phyloP scores from a whole-genome alignment of 2,329 filamentous ascomycete genomes.

The Diaporthe humulicola region DNA sequence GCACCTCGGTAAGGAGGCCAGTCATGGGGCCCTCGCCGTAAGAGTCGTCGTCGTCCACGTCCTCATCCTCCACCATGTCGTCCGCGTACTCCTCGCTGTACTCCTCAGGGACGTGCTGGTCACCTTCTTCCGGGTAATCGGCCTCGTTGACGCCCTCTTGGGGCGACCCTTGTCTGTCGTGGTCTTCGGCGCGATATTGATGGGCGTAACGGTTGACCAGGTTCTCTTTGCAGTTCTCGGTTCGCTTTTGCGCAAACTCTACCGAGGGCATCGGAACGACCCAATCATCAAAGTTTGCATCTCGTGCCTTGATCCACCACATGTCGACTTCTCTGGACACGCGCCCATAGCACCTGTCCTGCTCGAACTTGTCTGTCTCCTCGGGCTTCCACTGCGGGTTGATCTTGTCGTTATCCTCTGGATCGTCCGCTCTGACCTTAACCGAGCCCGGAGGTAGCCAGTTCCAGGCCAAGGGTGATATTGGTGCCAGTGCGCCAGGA shows the following conservation, averaged over 20 bases:
- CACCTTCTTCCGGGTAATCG: conserved; percentile 49
- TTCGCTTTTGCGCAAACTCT: conserved; percentile 69
- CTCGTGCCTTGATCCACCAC: conserved; percentile 73
- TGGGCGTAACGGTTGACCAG: conserved; percentile 68
- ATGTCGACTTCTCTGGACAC: conserved; percentile 75
- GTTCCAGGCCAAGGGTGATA: conserved; percentile 67
- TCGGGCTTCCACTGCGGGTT: conserved; percentile 65
- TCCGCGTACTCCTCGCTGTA: conserved; percentile 53
- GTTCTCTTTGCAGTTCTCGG: conserved; percentile 70
- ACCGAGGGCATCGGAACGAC: conserved; percentile 71
- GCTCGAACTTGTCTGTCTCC: conserved; percentile 68
- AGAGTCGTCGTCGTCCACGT: conserved; percentile 82
- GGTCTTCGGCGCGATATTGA: conserved; percentile 58
- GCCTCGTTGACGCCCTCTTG: conserved; percentile 54
- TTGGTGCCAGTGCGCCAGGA: conserved; percentile 63
- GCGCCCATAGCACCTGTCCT: conserved; percentile 70
- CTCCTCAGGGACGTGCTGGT: conserved; percentile 51
- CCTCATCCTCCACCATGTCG: conserved; percentile 74
- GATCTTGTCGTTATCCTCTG: conserved; percentile 54
- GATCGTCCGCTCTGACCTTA: conserved; percentile 52
- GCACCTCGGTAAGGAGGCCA: conserved; percentile 91
- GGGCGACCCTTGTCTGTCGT: conserved; percentile 51
- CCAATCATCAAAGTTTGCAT: conserved; percentile 72
- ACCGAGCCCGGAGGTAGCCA: conserved; percentile 61
- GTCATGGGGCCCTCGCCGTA: conserved; percentile 83